phyloP scores from a whole-genome alignment of 2,329 filamentous ascomycete species.

The Cordyceps farinosa region DNA sequence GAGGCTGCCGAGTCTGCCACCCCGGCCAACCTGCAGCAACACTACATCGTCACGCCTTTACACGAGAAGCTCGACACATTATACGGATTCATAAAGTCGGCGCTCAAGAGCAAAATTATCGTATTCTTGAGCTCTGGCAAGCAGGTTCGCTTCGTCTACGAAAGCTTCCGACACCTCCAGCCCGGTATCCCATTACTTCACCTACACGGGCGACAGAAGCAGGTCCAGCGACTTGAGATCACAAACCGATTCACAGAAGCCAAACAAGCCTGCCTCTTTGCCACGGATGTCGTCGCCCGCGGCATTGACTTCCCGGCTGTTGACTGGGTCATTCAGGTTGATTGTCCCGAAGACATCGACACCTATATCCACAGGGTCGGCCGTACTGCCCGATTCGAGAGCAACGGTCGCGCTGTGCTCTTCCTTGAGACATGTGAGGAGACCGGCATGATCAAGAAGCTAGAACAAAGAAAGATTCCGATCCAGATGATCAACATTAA shows the following conservation, averaged over 20 bases:
- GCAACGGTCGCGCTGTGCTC: conserved; percentile 79
- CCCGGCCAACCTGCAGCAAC: conserved; percentile 79
- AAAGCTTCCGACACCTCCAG: conserved; percentile 87
- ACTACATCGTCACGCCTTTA: conserved; percentile 82
- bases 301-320: conserved; percentile 95
- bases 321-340: conserved; percentile 98
- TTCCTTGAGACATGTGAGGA: conserved; percentile 94
- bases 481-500: conserved; percentile 83
- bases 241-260: conserved; percentile 77
- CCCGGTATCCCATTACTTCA: conserved; percentile 92
- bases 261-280: conserved; percentile 84
- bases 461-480: conserved; percentile 86
- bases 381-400: conserved; percentile 88
- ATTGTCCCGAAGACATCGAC: conserved; percentile 93
- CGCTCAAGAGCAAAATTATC: conserved; percentile 89
- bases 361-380: conserved; percentile 98
- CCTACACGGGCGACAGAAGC: conserved; percentile 90
- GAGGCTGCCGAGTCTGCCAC: conserved; percentile 77
- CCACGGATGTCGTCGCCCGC: conserved; percentile 90
- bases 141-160: conserved; percentile 93
- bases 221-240: conserved; percentile 81
- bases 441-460: conserved; percentile 77
- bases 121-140: conserved; percentile 95
- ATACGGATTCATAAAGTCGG: conserved; percentile 87
- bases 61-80: conserved; percentile 87